Base-by-base conservation (phyloP, 2,329 filamentous ascomycete genomes). In the Colletotrichum navitas region DNA sequence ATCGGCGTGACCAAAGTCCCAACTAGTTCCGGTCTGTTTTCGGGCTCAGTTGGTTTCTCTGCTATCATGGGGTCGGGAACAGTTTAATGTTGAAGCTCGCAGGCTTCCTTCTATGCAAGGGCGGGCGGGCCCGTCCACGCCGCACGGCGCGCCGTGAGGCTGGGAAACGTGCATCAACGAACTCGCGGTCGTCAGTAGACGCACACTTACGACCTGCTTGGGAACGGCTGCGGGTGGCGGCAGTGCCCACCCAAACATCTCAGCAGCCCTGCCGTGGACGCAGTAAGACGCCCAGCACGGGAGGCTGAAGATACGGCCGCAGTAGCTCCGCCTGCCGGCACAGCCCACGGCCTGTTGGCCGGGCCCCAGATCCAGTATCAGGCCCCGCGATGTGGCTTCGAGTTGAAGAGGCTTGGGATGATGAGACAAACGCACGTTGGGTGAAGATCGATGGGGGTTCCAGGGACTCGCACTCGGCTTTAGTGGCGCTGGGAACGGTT, bases 301-400 rank as follows among this genome's bases (percentile, higher is more conserved):
- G 21, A 34, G 14, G 7, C 18, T n/a, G 32, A 29, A 58, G 41
- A 63, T 36, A n/a, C 51, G 56, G 56, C 63, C 56, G 43, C 41
- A 67, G 24, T 36, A 32, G 49, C 29, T 36, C 21, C 41, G 41
- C 49, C 63, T 49, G 47, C 24, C 56, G 63, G 54, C 41, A 67
- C 24, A 43, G 43, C 54, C 54, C 39, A 41, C 14, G 21, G 34
- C 24, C 14, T 24, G 24, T 14, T 34, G 52, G 32, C 29, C 52
- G 52, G 54, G 32, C 5, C 32, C 21, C 11, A 11, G 26, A 18
- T 58, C 39, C 39, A 55, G 59, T 34, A 16, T n/a, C 6, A 24
- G 41, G 29, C 32, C 52, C 51, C 39, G 51, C n/a, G n/a, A 39
- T 7, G 54, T 55, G 58, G 64, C 51, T 51, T 59, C 56, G 34